phyloP scores from a whole-genome alignment of 2,329 filamentous ascomycete genomes.

The Fonsecaea nubica region DNA sequence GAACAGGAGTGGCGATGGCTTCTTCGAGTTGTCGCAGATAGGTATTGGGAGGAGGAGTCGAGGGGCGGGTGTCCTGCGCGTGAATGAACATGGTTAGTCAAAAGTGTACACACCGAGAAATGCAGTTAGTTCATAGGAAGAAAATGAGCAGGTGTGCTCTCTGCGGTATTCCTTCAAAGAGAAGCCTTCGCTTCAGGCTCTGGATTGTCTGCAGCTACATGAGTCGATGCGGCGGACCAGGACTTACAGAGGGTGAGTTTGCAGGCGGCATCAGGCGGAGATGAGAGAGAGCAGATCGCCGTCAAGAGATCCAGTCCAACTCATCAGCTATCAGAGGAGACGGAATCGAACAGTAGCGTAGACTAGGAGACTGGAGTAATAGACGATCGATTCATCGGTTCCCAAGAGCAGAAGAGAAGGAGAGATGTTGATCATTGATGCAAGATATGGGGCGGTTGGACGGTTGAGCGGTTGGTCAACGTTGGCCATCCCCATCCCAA shows the following conservation, averaged over 20 bases:
- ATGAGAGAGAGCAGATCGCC: neutral
- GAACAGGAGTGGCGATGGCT: constrained; percentile 56
- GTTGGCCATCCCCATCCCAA: no score
- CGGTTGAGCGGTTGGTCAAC: no score
- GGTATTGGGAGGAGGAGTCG: constrained; percentile 40
- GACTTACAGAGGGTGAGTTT: constrained; percentile 53
- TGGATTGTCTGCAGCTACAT: neutral
- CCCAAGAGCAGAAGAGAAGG: neutral
- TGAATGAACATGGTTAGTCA: constrained; percentile 30
- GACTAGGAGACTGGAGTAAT: neutral
- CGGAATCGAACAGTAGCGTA: neutral
- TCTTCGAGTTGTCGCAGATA: constrained; percentile 57
- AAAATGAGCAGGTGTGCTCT: neutral
- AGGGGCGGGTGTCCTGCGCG: constrained; percentile 41
- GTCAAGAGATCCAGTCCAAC: constrained; percentile 3
- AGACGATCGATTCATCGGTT: neutral
- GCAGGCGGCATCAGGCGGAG: constrained; percentile 48
- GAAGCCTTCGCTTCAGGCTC: neutral
- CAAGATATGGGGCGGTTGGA: neutral
- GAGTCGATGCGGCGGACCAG: neutral
- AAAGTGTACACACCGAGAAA: constrained; percentile 14
- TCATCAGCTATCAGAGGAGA: neutral
- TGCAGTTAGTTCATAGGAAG: neutral
- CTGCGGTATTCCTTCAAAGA: neutral
- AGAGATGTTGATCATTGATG: neutral